A percentile compares a stretch with the other conserved stretches of the same genome.
Evolutionary conservation across 2,329 filamentous ascomycete genomes (phyloP).

Genomic region (Exophiala bonariae): DNA sequence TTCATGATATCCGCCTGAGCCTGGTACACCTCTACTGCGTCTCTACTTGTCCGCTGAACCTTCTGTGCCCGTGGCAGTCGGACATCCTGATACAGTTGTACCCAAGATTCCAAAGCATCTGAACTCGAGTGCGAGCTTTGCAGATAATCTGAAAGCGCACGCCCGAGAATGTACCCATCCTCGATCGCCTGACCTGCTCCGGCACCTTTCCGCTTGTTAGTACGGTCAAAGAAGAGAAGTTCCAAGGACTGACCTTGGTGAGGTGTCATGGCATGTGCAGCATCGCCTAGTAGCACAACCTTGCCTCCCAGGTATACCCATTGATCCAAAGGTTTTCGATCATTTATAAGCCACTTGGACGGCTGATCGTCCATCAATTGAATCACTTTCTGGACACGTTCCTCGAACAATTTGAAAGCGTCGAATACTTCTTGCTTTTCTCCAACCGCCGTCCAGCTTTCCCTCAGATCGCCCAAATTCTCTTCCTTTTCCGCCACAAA

Average conservation of each 20-base stretch:
- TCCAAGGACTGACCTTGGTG: conserved; percentile 26
- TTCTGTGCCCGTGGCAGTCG: conserved; percentile 19
- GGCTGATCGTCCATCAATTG: conserved; percentile 14
- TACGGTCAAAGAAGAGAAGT: neutral
- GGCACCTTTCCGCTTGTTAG: conserved; percentile 49
- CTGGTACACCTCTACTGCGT: conserved; percentile 34
- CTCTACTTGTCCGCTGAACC: conserved; percentile 12
- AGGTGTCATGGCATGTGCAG: conserved; percentile 36
- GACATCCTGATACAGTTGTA: conserved; percentile 13
- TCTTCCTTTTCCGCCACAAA: conserved; percentile 35
- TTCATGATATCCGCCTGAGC: conserved; percentile 36
- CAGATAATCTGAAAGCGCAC: conserved; percentile 15
- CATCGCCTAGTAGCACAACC: conserved; percentile 33
- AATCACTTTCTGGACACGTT: conserved; percentile 21
- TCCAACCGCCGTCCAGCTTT: conserved; percentile 37
- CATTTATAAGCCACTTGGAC: conserved; percentile 22
- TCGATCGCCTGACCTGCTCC: conserved; percentile 67
- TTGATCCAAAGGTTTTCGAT: conserved; percentile 20
- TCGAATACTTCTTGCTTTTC: conserved; percentile 28
- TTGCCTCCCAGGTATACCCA: conserved; percentile 25
- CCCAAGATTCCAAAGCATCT: conserved; percentile 32
- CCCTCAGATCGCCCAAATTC: conserved; percentile 34
- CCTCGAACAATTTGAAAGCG: conserved; percentile 18
- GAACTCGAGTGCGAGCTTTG: conserved; percentile 10
- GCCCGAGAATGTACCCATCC: conserved; percentile 47